These are phyloP conservation scores for Penicillium concentricum DNA, from an alignment of 2,329 filamentous ascomycete species.

Conservation along the genomic window DNA sequence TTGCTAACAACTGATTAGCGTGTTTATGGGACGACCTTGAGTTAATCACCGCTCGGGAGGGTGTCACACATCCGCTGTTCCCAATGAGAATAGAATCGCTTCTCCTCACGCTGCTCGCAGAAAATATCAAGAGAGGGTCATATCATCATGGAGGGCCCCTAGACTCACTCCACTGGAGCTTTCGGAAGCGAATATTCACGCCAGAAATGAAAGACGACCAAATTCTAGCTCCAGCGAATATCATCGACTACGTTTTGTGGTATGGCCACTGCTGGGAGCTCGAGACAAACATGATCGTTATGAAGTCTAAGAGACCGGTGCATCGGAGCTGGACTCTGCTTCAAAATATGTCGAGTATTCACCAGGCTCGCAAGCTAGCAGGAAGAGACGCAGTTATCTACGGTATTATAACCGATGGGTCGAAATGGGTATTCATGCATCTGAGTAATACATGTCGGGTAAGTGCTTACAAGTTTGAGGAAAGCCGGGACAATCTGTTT, in stretches of 20 bases:
- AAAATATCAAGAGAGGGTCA: background rate
- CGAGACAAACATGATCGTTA: background rate
- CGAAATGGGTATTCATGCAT: background rate
- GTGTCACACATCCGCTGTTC: background rate
- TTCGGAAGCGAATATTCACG: background rate
- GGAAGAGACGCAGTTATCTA: background rate
- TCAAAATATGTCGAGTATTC: background rate
- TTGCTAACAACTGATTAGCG: background rate
- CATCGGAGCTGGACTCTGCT: background rate
- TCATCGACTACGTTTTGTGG: background rate
- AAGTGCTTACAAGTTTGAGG: background rate
- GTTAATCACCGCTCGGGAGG: background rate
- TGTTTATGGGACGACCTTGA: background rate
- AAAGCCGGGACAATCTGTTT: background rate
- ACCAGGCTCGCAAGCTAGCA: background rate
- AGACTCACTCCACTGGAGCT: background rate
- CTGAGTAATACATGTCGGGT: background rate
- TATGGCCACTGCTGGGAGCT: background rate
- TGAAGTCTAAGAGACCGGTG: background rate
- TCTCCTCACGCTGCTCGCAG: background rate
- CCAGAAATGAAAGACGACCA: background rate
- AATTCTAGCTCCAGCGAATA: background rate
- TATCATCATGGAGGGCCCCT: background rate
- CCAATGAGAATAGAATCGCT: background rate
- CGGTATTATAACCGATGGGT: background rate